Percentiles rank a stretch among this genome's conserved stretches.
These are phyloP conservation scores for Colletotrichum kahawae DNA, from an alignment of 2,329 filamentous ascomycete species.

Conservation along the genomic window DNA sequence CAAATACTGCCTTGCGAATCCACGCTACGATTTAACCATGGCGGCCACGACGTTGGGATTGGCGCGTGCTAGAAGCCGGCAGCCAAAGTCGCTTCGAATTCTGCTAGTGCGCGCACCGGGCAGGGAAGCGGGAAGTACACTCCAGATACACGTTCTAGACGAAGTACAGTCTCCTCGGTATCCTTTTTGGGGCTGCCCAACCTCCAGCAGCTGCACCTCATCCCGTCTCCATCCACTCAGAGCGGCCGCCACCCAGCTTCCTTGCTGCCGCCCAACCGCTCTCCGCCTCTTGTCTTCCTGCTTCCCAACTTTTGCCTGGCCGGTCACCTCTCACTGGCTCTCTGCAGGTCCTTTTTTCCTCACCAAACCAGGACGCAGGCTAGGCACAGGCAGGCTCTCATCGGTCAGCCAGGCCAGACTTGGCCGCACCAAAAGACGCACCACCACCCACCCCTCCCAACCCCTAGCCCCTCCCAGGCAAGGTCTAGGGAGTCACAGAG, in stretches of 20 bases:
- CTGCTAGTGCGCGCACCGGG: neutral
- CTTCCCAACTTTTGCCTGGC: neutral
- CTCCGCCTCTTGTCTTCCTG: neutral
- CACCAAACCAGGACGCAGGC: neutral
- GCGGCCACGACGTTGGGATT: neutral
- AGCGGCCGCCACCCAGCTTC: slow-evolving; percentile 17
- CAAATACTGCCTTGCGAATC: neutral
- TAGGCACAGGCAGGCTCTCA: neutral
- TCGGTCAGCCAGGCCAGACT: slow-evolving; percentile 3
- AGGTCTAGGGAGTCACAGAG: slow-evolving; percentile 3
- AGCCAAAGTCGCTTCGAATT: neutral
- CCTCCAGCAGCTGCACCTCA: slow-evolving; percentile 16
- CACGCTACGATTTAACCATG: neutral
- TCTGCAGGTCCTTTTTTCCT: neutral
- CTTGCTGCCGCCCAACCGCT: slow-evolving; percentile 17
- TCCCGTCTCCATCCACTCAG: slow-evolving; percentile 17
- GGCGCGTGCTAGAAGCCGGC: neutral
- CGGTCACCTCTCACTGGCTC: neutral
- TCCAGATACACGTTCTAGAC: neutral
- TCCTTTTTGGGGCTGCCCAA: slow-evolving; percentile 20
- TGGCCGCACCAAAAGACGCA: slow-evolving; percentile 3
- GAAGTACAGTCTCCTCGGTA: neutral
- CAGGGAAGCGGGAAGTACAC: neutral
- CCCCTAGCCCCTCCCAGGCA: neutral
- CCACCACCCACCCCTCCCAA: neutral